These are phyloP conservation scores for Yarrowia sp. DNA, from an alignment of 805 yeast genomes.

Conservation along the genomic window DNA sequence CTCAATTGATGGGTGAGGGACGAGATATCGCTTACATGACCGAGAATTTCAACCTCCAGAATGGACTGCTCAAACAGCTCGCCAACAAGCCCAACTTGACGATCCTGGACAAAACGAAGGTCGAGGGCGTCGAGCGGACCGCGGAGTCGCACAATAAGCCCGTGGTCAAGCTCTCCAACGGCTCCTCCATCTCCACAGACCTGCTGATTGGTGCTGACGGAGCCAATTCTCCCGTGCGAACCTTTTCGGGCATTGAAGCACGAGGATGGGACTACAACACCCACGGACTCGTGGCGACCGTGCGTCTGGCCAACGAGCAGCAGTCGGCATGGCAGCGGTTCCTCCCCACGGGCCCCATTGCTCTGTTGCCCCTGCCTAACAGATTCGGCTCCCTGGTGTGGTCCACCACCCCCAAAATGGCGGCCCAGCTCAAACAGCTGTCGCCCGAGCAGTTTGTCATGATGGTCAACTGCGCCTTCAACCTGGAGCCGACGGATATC, in stretches of 20 bases:
- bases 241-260: constrained; percentile 78
- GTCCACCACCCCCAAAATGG: constrained; percentile 82
- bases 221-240: constrained; percentile 88
- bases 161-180: constrained; percentile 68
- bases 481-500: constrained; percentile 79
- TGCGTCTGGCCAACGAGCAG: constrained; percentile 76
- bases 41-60: constrained; percentile 84
- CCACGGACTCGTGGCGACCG: constrained; percentile 91
- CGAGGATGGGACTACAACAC: constrained; percentile 92
- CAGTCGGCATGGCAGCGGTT: constrained; percentile 93
- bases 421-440: constrained; percentile 65
- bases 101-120: constrained; percentile 56
- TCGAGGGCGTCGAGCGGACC: constrained; percentile 52
- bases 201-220: constrained; percentile 96
- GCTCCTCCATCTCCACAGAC: constrained; percentile 68
- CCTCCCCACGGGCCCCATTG: constrained; percentile 89
- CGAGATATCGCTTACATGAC: constrained; percentile 76
- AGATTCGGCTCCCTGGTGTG: constrained; percentile 91
- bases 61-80: constrained; percentile 66
- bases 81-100: constrained; percentile 52
- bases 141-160: constrained; percentile 65
- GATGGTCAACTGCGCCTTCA: constrained; percentile 84
- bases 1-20: constrained; percentile 46
- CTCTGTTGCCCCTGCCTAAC: constrained; percentile 85
- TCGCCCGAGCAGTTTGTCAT: constrained; percentile 68